Evolutionary conservation across 768 basidiomycete species (phyloP).

Genomic region (Suillus brevipes): DNA sequence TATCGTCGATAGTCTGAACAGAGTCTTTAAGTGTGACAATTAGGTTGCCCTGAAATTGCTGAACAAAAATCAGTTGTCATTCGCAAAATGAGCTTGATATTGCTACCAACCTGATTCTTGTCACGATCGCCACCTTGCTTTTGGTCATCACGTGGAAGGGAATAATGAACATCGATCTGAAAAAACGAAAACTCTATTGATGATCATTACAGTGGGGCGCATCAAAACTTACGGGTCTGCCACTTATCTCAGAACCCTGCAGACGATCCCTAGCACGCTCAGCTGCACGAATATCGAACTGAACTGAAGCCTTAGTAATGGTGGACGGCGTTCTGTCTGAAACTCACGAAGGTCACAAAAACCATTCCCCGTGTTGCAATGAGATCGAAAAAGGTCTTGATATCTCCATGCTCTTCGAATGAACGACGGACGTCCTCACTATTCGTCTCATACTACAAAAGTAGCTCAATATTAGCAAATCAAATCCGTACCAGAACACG

Average conservation of each 20-base stretch:
- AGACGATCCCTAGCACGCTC: conserved; percentile 88
- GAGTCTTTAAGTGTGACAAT: conserved; percentile 78
- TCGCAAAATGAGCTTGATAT: neutral
- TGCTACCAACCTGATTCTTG: conserved; percentile 73
- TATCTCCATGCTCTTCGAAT: conserved; percentile 93
- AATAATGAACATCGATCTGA: conserved; percentile 99
- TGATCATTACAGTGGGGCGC: conserved; percentile 2
- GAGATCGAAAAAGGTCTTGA: conserved; percentile 96
- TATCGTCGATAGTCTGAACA: conserved; percentile 73
- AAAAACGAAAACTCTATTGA: conserved; percentile 13
- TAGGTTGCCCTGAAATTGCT: conserved; percentile 84
- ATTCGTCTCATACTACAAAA: conserved; percentile 79
- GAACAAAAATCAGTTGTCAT: conserved; percentile 14
- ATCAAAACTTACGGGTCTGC: conserved; percentile 73
- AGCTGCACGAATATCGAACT: conserved; percentile 94
- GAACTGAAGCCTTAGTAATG: conserved; percentile 18
- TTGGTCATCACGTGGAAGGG: conserved; percentile 87
- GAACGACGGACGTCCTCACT: conserved; percentile 80
- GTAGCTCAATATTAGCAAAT: conserved; percentile 18
- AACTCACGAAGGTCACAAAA: conserved; percentile 95
- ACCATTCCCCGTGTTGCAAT: conserved; percentile 97
- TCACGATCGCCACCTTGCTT: conserved; percentile 62
- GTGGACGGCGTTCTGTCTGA: conserved; percentile 1
- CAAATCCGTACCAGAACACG: conserved; percentile 4
- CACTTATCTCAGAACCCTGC: conserved; percentile 86